Conservation (phyloP, 1,284 basidiomycete species). For the Filobasidium uniguttulatum region DNA sequence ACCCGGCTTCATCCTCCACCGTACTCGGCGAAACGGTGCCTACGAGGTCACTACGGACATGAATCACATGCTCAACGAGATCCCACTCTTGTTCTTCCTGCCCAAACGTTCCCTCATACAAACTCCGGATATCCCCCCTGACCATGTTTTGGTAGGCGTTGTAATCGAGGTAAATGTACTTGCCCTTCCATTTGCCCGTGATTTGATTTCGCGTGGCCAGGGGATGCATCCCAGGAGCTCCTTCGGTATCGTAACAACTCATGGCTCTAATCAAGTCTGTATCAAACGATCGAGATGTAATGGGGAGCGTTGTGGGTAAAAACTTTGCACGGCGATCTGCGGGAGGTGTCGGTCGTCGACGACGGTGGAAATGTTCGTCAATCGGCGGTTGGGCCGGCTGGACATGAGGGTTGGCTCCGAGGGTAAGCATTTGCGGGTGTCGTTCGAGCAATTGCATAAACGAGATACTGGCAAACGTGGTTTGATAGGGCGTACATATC, state of each 20-base stretch:
- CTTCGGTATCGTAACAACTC: conserved; percentile 37
- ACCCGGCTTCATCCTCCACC: conserved; percentile 19
- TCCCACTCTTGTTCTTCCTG: conserved; percentile 31
- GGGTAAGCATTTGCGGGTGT: conserved; percentile 6
- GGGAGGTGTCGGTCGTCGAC: neutral
- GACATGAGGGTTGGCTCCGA: conserved; percentile 9
- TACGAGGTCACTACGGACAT: conserved; percentile 27
- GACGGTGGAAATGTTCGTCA: neutral
- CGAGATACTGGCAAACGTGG: neutral
- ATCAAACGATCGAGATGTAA: conserved; percentile 19
- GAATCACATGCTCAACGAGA: conserved; percentile 32
- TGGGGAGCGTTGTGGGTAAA: neutral
- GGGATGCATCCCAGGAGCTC: conserved; percentile 36
- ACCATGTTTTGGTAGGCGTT: conserved; percentile 40
- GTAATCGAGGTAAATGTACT: conserved; percentile 44
- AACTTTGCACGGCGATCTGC: neutral
- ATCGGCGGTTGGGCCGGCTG: neutral
- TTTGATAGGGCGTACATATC: neutral
- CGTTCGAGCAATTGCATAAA: conserved; percentile 11
- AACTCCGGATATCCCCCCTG: conserved; percentile 34
- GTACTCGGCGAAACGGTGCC: conserved; percentile 27
- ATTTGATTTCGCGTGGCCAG: conserved; percentile 35
- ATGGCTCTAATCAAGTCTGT: conserved; percentile 36
- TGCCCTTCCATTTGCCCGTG: conserved; percentile 41
- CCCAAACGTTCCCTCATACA: conserved; percentile 35